phyloP scores from a whole-genome alignment of 257 asterid species.

The Echium plantagineum region DNA sequence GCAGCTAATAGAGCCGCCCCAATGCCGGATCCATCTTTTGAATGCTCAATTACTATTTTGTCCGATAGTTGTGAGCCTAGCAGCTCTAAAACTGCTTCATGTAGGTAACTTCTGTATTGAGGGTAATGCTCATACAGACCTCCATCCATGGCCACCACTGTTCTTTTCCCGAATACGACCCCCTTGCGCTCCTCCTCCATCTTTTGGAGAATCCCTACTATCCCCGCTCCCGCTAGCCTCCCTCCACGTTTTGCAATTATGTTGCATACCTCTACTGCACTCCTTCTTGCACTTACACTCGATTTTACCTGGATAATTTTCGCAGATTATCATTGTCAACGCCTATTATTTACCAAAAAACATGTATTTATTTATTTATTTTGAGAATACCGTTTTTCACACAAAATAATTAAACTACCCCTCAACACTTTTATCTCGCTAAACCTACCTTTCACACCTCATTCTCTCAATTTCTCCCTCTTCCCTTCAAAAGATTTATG shows the following conservation, averaged over 20 bases:
- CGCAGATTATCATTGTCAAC: too few relatives aligned
- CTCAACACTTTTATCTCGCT: too few relatives aligned
- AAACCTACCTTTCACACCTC: too few relatives aligned
- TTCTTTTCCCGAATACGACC: conserved; percentile 44
- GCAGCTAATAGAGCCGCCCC: conserved; percentile 90
- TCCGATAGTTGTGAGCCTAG: conserved; percentile 39
- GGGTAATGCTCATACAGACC: conserved; percentile 72
- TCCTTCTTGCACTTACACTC: conserved; percentile 29
- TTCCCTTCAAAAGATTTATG: too few relatives aligned
- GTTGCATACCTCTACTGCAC: conserved; percentile 42
- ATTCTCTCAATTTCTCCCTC: too few relatives aligned
- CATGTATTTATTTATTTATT: too few relatives aligned
- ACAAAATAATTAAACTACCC: too few relatives aligned
- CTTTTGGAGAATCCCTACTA: conserved; percentile 65
- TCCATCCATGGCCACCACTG: conserved; percentile 86
- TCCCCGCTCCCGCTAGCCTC: conserved; percentile 74
- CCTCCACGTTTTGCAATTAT: conserved; percentile 64
- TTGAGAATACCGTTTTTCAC: too few relatives aligned
- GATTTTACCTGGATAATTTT: conserved; percentile 39
- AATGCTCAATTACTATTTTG: conserved; percentile 50
- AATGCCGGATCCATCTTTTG: conserved; percentile 77
- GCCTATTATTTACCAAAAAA: too few relatives aligned
- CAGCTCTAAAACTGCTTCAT: conserved; percentile 53
- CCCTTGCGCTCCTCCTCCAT: conserved; percentile 60
- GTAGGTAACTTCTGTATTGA: conserved; percentile 48